phyloP scores from a whole-genome alignment of 352 stramenopile species.

The Saprolegnia parasitica region DNA sequence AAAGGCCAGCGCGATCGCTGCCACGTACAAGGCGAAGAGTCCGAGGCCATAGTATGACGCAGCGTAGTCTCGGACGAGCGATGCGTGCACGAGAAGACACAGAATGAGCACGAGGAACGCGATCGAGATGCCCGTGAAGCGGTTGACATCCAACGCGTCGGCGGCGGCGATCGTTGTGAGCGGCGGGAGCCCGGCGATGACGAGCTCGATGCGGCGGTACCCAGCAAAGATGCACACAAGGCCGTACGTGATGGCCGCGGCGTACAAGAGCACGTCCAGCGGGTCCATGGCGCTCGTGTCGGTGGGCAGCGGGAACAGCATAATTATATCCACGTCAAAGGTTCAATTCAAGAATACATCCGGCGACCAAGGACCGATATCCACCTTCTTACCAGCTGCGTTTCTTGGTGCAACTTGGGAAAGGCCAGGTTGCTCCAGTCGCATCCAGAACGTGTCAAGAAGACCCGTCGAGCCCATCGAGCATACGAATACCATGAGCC shows the following conservation, averaged over 20 bases:
- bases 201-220: not conserved
- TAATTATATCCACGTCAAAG: not conserved
- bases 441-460: too few relatives aligned
- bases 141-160: not conserved
- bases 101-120: slow-evolving; percentile 2
- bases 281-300: slow-evolving; percentile 19
- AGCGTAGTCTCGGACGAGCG: not conserved
- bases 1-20: not conserved
- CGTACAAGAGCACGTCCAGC: slow-evolving; percentile 13
- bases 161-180: not conserved
- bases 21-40: not conserved
- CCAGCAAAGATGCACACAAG: slow-evolving; percentile 2
- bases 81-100: not conserved
- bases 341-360: not conserved
- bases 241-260: not conserved
- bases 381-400: too few relatives aligned
- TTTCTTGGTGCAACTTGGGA: slow-evolving; percentile 12
- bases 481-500: too few relatives aligned
- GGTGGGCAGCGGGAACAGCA: slow-evolving; percentile 16
- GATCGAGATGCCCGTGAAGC: not conserved
- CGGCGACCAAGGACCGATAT: too few relatives aligned
- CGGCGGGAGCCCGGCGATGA: not conserved
- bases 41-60: not conserved
- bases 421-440: not conserved
- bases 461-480: too few relatives aligned